Evolutionary conservation across 176 grass and related monocot species (phyloP), one percentile per base, ranked within the genome.

Genomic region (Oryza nivara): DNA sequence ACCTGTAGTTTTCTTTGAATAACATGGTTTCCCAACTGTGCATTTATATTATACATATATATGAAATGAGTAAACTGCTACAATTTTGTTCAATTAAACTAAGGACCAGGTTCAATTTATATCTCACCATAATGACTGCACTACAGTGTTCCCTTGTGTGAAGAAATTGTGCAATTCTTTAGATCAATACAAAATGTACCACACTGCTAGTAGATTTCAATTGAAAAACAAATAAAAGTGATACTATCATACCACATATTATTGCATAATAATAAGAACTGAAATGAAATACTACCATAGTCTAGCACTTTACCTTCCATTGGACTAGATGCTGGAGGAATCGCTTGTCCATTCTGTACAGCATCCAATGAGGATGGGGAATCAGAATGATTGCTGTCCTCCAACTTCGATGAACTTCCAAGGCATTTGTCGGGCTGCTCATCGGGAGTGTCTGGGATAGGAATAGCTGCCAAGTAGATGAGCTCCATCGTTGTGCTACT

Each of bases 351-450:
- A 91, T 91, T 97, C 80, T 94, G 88, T 56, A 88, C 74, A 67
- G 82, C 96, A 77, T 99, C 93, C 80, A 88, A 90, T 56, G 93
- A 92, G 60, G 92, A 92, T 45, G 90, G 96, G 6, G 96, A 99
- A 72, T 86, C 91, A 69, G 96, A 96, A 79, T 92, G 91, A 71
- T 99, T 96, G 83, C 96, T 94, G 72, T 95, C 93, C 82, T 96
- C 96, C 88, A 92, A 80, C 75, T 96, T 99, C 10, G 74, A 91
- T 81, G 93, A 95, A 80, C 96, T 99, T 54, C 82, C 93, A 20
- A 93, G 86, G 76, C 90, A 96, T 87, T 96, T 99, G 76, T 95
- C 92, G 56, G 88, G 92, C 77, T 92, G 95, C 82, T 97, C 95
- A 70, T 97, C 91, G 36, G 84, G 91, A 45, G 64, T 85, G 83